These are phyloP conservation scores for Dysphania ambrosioides DNA, from an alignment of 148 eudicot genomes.

Conservation along the genomic window DNA sequence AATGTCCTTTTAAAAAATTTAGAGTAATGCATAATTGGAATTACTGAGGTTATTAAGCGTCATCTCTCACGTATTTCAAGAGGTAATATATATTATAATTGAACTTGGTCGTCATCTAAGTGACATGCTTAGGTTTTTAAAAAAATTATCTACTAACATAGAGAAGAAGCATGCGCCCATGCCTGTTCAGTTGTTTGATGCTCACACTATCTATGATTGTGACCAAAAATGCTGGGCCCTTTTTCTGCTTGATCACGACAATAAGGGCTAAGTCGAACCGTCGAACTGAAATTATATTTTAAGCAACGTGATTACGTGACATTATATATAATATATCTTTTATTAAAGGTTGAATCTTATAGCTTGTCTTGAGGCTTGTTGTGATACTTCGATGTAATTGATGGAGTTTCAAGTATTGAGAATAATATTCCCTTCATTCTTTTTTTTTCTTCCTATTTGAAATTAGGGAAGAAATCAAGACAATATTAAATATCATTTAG, in stretches of 20 bases:
- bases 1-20: slow-evolving; percentile 20
- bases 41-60: slow-evolving; percentile 5
- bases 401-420: too few species aligned
- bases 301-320: neutral
- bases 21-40: slow-evolving; percentile 3
- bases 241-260: neutral
- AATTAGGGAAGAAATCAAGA: too few species aligned
- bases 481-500: too few species aligned
- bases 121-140: neutral
- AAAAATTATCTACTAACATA: neutral
- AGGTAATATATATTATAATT: neutral
- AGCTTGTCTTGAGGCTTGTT: neutral
- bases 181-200: neutral
- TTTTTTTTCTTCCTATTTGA: too few species aligned
- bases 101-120: slow-evolving; percentile 5
- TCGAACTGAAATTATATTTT: neutral
- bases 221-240: neutral
- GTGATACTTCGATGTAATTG: too few species aligned
- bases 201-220: neutral
- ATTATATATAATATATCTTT: too few species aligned
- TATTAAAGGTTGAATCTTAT: neutral
- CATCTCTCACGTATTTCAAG: slow-evolving; percentile 18
- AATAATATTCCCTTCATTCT: too few species aligned
- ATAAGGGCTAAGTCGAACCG: neutral
- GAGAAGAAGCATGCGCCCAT: slow-evolving; percentile 7